Evolutionary conservation across 345 rosid genomes (phyloP).

Genomic region (Camelina hispida): DNA sequence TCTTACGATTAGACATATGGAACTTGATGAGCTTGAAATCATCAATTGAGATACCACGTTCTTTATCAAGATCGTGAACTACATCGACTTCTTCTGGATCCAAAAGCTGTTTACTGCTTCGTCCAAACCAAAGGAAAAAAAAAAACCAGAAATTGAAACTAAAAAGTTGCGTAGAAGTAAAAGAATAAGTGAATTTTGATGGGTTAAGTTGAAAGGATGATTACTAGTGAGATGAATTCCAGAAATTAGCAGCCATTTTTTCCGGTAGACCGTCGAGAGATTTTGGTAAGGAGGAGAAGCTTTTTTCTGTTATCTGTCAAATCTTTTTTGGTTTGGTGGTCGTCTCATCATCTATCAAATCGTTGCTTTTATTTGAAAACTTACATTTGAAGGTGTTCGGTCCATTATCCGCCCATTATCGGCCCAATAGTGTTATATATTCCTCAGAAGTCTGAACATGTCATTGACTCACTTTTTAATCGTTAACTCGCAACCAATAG

Average conservation of each 20-base stretch:
- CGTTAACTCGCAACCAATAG: no score
- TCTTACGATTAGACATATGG: slow-evolving; percentile 83
- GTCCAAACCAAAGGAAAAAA: slow-evolving; percentile 16
- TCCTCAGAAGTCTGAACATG: no score
- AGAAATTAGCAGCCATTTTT: slow-evolving; percentile 89
- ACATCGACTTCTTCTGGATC: slow-evolving; percentile 82
- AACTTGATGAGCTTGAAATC: slow-evolving; percentile 87
- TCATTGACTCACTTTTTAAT: no score
- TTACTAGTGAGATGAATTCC: slow-evolving; percentile 87
- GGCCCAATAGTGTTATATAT: not conserved
- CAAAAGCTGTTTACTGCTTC: slow-evolving; percentile 71
- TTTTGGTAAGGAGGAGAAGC: not conserved
- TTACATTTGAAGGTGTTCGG: not conserved
- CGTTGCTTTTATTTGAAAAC: not conserved
- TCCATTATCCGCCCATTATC: slow-evolving; percentile 4
- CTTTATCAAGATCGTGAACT: slow-evolving; percentile 70
- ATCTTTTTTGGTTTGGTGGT: not conserved
- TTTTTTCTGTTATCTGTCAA: slow-evolving; percentile 31
- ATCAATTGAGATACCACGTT: slow-evolving; percentile 73
- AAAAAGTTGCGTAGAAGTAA: not conserved
- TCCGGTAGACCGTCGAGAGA: slow-evolving; percentile 6
- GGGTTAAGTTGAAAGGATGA: not conserved
- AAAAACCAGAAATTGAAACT: not conserved
- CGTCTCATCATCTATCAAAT: slow-evolving; percentile 11
- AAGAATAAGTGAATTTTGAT: not conserved